These are phyloP conservation scores for Tolypocladium ophioglossoides DNA, from an alignment of 2,329 filamentous ascomycete species.

Conservation along the genomic window DNA sequence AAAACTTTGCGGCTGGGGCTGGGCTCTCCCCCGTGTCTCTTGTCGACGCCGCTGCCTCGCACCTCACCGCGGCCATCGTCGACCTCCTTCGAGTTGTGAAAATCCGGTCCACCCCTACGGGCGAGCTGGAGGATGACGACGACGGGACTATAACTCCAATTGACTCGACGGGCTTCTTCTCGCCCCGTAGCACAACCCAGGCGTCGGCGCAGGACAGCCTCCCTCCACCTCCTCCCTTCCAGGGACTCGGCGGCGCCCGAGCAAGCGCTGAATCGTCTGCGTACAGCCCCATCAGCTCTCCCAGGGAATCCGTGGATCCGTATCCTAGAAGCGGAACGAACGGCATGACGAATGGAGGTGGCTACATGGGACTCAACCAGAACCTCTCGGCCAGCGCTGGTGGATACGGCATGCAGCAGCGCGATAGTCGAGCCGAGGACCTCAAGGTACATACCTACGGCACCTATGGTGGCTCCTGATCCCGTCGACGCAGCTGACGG, in stretches of 20 bases:
- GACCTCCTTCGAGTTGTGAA: constrained; percentile 78
- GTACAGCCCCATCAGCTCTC: constrained; percentile 64
- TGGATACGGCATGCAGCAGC: constrained; percentile 25
- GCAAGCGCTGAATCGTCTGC: constrained; percentile 60
- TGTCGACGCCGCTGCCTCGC: constrained; percentile 84
- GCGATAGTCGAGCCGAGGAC: constrained; percentile 35
- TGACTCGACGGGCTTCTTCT: constrained; percentile 61
- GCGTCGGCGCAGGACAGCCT: constrained; percentile 27
- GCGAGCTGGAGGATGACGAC: constrained; percentile 70
- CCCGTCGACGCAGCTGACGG: constrained; percentile 6
- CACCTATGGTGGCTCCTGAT: constrained; percentile 7
- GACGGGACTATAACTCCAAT: constrained; percentile 55
- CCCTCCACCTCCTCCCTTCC: constrained; percentile 44
- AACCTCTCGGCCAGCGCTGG: constrained; percentile 23
- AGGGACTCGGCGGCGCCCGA: constrained; percentile 43
- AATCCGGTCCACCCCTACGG: constrained; percentile 63
- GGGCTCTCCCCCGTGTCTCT: constrained; percentile 90
- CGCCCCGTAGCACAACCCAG: constrained; percentile 35
- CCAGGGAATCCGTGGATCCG: constrained; percentile 43
- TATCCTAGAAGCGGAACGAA: constrained; percentile 24
- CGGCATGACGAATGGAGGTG: constrained; percentile 26
- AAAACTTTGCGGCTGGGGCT: constrained; percentile 74
- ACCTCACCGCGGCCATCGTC: constrained; percentile 76
- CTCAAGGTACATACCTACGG: constrained; percentile 28
- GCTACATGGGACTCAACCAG: constrained; percentile 23